Evolutionary conservation across 2,329 filamentous ascomycete genomes (phyloP), one percentile per base, ranked within the genome.

Genomic region (Mycocentrospora acerina): DNA sequence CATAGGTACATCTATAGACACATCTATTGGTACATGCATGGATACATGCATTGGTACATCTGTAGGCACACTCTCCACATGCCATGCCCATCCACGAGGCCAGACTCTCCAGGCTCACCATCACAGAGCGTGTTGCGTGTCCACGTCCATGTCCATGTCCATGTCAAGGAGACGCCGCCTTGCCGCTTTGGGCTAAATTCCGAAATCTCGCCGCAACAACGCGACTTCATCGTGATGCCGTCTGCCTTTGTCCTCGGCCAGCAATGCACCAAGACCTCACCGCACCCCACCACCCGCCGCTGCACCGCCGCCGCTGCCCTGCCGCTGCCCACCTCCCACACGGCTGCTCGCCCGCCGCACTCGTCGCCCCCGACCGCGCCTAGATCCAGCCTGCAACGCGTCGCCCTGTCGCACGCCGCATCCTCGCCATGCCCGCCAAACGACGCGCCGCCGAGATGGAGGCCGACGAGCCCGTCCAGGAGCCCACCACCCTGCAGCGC

Each of bases 401-500:
- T 64, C 60, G 61, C 55, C 57, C 40, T 51, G n/a, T 40, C 50
- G 55, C 52, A 57, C 53, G 53, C 48, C 44, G 48, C 45, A 31
- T 42, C 51, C 55, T 41, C 46, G 68, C 68, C 65, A 59, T 57
- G 27, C 57, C 66, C 24, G 53, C 66, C 45, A 69, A 69, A 55
- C 65, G 66, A 47, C 61, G 45, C 27, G 53, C 74, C 60, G 76
- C 76, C 55, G 77, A 80, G 61, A 73, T 74, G 65, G 78, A 79
- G 60, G 69, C 71, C 51, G 69, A 75, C 31, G 65, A 73, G 45
- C 68, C 70, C 45, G 48, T 64, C 59, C 59, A 69, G 65, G 65
- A 67, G 39, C 62, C 66, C 40, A 64, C 54, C 42, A 60, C 53
- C 56, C 74, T 94, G 18, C 72, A 81, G 42, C 82, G 77, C 51